Evolutionary conservation across 129 eudicot species (phyloP).

Genomic region (Lactuca saligna): DNA sequence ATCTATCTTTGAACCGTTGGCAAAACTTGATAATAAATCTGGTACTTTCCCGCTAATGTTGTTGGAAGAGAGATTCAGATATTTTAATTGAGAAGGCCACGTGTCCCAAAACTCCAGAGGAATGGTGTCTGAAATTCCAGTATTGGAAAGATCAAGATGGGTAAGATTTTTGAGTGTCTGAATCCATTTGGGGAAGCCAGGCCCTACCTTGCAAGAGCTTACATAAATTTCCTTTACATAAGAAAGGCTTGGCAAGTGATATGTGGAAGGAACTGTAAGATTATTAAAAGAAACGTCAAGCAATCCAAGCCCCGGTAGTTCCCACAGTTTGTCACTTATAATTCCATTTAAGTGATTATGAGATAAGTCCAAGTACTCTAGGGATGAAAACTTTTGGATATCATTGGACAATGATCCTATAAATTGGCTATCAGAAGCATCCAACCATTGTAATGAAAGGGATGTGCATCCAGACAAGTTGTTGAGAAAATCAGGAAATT

Average conservation of each 20-base stretch:
- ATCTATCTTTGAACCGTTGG: neutral
- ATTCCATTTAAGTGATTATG: neutral
- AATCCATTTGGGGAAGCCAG: neutral
- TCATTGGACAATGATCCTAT: neutral
- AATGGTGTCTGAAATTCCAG: neutral
- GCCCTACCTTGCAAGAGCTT: neutral
- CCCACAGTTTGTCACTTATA: neutral
- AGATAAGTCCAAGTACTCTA: neutral
- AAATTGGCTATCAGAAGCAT: neutral
- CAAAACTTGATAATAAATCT: neutral
- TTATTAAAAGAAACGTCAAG: neutral
- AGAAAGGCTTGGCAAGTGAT: constrained; percentile 9
- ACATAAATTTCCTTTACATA: neutral
- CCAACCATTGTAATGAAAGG: neutral
- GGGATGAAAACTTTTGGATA: neutral
- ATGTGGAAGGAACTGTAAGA: neutral
- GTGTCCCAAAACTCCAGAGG: neutral
- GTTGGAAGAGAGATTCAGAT: neutral
- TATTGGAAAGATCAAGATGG: neutral
- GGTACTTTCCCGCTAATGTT: neutral
- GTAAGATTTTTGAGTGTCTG: neutral
- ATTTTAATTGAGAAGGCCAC: neutral
- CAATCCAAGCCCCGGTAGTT: neutral
- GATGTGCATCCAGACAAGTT: neutral
- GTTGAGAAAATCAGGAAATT: neutral